Evolutionary conservation across 2,329 filamentous ascomycete genomes (phyloP).

Genomic region (Fusarium annulatum): DNA sequence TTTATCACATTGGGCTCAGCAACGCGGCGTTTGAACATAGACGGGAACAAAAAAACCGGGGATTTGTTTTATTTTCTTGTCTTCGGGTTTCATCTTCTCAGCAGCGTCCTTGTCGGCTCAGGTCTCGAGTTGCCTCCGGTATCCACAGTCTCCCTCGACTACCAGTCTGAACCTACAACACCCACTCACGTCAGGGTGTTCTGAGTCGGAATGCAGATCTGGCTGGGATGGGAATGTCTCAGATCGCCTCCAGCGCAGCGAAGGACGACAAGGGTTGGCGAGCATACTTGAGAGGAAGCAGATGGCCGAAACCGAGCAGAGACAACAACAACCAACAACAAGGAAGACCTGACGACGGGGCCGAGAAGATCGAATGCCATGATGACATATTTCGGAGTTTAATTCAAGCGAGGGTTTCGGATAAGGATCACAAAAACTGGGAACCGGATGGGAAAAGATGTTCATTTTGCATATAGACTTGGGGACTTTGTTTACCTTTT

Average conservation of each 20-base stretch:
- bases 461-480: conserved; percentile 47
- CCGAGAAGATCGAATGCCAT: conserved; percentile 23
- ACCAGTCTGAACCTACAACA: conserved; percentile 16
- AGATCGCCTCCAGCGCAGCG: conserved; percentile 34
- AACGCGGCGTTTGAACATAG: conserved; percentile 51
- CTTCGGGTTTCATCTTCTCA: conserved; percentile 15
- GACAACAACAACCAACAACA: conserved; percentile 10
- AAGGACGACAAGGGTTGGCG: conserved; percentile 22
- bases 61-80: conserved; percentile 34
- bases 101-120: conserved; percentile 11
- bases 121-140: conserved; percentile 1
- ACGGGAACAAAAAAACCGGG: conserved; percentile 40
- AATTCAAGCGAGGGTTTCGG: conserved; percentile 33
- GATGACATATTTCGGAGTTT: conserved; percentile 29
- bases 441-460: conserved; percentile 44
- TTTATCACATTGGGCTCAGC: conserved; percentile 31
- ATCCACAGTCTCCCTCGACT: conserved; percentile 20
- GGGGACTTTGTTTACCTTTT: conserved; percentile 30
- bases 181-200: conserved; percentile 36
- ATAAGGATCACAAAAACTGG: conserved; percentile 43
- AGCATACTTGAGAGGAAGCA: conserved; percentile 12
- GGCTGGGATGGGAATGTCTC: conserved; percentile 47
- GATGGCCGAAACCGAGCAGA: conserved; percentile 16
- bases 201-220: conserved; percentile 47
- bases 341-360: background rate